A percentile compares a stretch with the other conserved stretches of the same genome.
Conservation (phyloP, 768 basidiomycete species). For the Podaxis rugospora region DNA sequence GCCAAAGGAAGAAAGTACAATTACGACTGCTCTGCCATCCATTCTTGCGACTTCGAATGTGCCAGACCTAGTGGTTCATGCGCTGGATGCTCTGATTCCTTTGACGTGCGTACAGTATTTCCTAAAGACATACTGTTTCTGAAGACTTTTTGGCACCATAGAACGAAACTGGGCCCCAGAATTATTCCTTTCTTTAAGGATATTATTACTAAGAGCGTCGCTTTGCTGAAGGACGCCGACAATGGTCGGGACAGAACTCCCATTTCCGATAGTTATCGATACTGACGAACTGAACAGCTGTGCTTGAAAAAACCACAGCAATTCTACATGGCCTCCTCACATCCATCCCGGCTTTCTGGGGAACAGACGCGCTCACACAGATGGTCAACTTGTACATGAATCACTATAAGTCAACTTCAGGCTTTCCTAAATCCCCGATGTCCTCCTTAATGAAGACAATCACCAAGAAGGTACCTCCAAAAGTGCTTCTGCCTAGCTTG, state of each 20-base stretch:
- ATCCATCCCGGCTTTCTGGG: slow-evolving; percentile 83
- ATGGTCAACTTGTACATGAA: slow-evolving; percentile 57
- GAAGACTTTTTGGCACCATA: slow-evolving; percentile 24
- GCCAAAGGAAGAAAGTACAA: slow-evolving; percentile 59
- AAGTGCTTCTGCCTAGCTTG: slow-evolving; percentile 63
- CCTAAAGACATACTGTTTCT: slow-evolving; percentile 1
- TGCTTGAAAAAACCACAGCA: slow-evolving; percentile 30
- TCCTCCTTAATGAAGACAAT: slow-evolving; percentile 54
- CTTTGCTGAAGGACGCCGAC: slow-evolving; percentile 39
- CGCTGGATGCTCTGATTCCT: slow-evolving; percentile 51
- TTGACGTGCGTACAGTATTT: slow-evolving; percentile 47
- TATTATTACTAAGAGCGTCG: slow-evolving; percentile 56
- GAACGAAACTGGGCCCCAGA: slow-evolving; percentile 77
- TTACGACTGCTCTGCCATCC: slow-evolving; percentile 57
- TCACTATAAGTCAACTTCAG: slow-evolving; percentile 26
- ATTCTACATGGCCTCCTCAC: slow-evolving; percentile 68
- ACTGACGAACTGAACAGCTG: slow-evolving; percentile 19
- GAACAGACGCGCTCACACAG: slow-evolving; percentile 49
- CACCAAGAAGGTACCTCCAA: slow-evolving; percentile 66
- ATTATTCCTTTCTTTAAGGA: slow-evolving; percentile 81
- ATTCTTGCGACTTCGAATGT: slow-evolving; percentile 46
- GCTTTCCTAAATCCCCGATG: slow-evolving; percentile 29
- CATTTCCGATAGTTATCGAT: not conserved
- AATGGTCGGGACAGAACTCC: slow-evolving; percentile 24
- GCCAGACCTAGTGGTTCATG: slow-evolving; percentile 31